A percentile compares a stretch with the other conserved stretches of the same genome.
Evolutionary conservation across 2,329 filamentous ascomycete genomes (phyloP).

Genomic region (Pseudogymnoascus sp.): DNA sequence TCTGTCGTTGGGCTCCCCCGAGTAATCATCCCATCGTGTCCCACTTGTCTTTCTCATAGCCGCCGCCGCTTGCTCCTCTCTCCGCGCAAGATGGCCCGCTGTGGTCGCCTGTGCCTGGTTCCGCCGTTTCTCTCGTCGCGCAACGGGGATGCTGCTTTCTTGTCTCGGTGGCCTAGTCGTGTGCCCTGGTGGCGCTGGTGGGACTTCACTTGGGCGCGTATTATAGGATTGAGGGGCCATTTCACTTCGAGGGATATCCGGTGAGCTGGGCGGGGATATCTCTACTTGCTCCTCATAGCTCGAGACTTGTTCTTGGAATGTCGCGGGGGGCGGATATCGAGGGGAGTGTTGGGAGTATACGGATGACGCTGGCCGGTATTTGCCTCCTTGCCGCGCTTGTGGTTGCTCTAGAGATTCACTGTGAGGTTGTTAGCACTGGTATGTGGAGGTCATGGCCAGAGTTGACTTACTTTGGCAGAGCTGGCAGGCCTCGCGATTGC

Average conservation of each 20-base stretch:
- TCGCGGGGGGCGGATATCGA: constrained; percentile 13
- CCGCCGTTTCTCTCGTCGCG: constrained; percentile 24
- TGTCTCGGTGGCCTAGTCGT: constrained; percentile 11
- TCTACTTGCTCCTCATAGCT: constrained; percentile 18
- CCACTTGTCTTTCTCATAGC: constrained; percentile 20
- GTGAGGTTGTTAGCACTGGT: not conserved
- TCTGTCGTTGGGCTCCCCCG: constrained; percentile 51
- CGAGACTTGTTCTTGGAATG: constrained; percentile 10
- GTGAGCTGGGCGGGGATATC: constrained; percentile 39
- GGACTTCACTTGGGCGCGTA: not conserved
- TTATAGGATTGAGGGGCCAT: not conserved
- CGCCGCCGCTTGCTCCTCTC: constrained; percentile 14
- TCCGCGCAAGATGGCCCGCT: not conserved
- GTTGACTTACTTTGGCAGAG: constrained; percentile 31
- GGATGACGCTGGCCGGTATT: constrained; percentile 47
- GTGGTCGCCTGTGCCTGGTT: constrained; percentile 20
- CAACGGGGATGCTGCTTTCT: constrained; percentile 26
- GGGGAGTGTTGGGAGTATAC: constrained; percentile 51
- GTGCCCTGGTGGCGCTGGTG: not conserved
- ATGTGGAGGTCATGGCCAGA: too few relatives aligned
- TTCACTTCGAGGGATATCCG: constrained; percentile 18
- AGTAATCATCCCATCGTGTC: constrained; percentile 53
- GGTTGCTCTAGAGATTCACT: constrained; percentile 14
- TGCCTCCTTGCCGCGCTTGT: constrained; percentile 20
- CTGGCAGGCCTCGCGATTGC: constrained; percentile 27